Evolutionary conservation across 805 yeast species (phyloP).

Genomic region (Nakazawaea populi): DNA sequence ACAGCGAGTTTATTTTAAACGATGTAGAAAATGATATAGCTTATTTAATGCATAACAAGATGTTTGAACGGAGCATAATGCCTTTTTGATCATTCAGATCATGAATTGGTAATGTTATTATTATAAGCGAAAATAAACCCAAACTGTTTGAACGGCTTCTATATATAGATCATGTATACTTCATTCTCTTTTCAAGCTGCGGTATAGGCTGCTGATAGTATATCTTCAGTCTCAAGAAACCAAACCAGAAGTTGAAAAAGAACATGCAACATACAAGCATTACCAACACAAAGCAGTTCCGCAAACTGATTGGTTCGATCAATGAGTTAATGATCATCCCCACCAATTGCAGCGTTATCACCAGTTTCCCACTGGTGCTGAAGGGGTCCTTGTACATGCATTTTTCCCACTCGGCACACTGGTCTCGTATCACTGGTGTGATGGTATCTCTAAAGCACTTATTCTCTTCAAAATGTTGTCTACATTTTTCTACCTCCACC

Average conservation of each 20-base stretch:
- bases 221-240: conserved; percentile 8
- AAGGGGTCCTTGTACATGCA: conserved; percentile 60
- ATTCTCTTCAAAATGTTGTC: conserved; percentile 45
- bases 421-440: conserved; percentile 51
- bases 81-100: no score
- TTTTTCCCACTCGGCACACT: conserved; percentile 56
- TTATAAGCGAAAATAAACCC: no score
- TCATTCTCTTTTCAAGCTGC: no score
- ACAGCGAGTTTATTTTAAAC: no score
- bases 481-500: conserved; percentile 50
- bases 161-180: no score
- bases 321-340: conserved; percentile 59
- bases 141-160: no score
- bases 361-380: conserved; percentile 23
- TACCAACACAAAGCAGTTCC: conserved; percentile 43
- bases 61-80: no score
- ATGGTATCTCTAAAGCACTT: conserved; percentile 49
- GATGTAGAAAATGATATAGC: no score
- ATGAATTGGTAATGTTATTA: no score
- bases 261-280: conserved; percentile 42
- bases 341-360: conserved; percentile 53
- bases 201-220: background rate
- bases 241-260: conserved; percentile 39
- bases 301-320: conserved; percentile 62
- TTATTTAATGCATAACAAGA: no score